A percentile compares a stretch with the other conserved stretches of the same genome.
Evolutionary conservation across 495 filamentous ascomycete species (phyloP).

Genomic region (Achaetomiella virescens): DNA sequence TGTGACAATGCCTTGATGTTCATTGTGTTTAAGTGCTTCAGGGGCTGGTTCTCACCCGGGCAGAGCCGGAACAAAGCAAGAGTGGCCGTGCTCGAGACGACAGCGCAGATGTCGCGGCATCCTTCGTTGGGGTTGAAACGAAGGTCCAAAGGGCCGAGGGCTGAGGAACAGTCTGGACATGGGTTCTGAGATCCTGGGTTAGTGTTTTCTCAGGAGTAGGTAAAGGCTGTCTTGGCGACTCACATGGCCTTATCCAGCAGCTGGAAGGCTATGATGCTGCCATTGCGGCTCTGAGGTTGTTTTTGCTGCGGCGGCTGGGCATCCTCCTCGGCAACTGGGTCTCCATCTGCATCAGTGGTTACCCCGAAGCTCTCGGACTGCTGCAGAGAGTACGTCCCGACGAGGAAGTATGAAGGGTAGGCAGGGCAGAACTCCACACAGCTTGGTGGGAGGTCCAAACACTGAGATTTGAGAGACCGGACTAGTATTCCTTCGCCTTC

Average conservation of each 20-base stretch:
- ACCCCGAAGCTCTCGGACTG: conserved; percentile 30
- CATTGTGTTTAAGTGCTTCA: conserved; percentile 31
- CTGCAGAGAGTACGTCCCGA: conserved; percentile 82
- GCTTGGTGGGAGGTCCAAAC: conserved; percentile 62
- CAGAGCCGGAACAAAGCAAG: conserved; percentile 56
- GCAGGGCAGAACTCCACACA: conserved; percentile 75
- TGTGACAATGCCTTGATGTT: conserved; percentile 19
- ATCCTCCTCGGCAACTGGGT: conserved; percentile 31
- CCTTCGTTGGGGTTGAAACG: conserved; percentile 60
- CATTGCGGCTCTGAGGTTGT: conserved; percentile 56
- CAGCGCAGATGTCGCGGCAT: conserved; percentile 51
- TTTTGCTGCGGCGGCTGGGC: conserved; percentile 12
- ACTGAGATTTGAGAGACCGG: conserved; percentile 35
- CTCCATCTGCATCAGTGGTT: conserved; percentile 27
- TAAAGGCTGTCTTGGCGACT: conserved; percentile 21
- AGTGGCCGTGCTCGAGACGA: conserved; percentile 66
- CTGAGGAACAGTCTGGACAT: conserved; percentile 46
- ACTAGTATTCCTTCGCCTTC: conserved; percentile 13
- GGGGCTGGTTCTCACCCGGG: conserved; percentile 18
- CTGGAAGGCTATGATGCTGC: conserved; percentile 63
- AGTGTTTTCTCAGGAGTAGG: neutral
- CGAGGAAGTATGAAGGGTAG: conserved; percentile 59
- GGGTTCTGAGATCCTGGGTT: conserved; percentile 23
- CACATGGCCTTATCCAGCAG: conserved; percentile 49
- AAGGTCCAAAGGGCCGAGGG: conserved; percentile 78